phyloP scores from a whole-genome alignment of 495 filamentous ascomycete genomes.

The Neurospora sp. region DNA sequence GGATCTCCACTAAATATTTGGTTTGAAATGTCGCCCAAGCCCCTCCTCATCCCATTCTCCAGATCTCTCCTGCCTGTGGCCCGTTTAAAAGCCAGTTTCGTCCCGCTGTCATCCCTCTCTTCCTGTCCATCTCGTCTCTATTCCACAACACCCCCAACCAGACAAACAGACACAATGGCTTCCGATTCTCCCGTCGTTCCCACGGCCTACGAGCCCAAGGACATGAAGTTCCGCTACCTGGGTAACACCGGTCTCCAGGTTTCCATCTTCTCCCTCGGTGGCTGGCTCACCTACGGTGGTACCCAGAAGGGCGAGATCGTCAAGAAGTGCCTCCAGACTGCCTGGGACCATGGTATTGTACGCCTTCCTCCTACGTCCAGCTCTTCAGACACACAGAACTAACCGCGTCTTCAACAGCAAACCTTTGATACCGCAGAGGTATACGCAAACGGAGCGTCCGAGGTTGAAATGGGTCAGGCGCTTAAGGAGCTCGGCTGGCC shows the following conservation, averaged over 20 bases:
- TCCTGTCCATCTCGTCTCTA: neutral
- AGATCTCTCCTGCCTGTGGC: neutral
- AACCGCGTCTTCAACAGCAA: constrained; percentile 14
- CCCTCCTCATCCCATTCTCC: neutral
- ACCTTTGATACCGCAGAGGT: constrained; percentile 55
- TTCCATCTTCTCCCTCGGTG: constrained; percentile 56
- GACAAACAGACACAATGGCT: constrained; percentile 13
- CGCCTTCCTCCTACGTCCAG: neutral
- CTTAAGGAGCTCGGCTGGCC: constrained; percentile 63
- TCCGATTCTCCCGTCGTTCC: constrained; percentile 18
- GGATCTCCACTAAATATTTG: neutral
- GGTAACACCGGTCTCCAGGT: constrained; percentile 61
- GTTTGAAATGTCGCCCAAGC: neutral
- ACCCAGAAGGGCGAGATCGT: constrained; percentile 35
- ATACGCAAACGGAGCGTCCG: constrained; percentile 59
- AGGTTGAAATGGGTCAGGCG: constrained; percentile 64
- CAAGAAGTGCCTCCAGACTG: constrained; percentile 34
- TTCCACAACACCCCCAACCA: constrained; percentile 7
- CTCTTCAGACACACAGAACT: neutral
- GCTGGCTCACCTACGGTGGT: constrained; percentile 42
- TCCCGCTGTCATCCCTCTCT: neutral
- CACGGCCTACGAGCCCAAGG: constrained; percentile 39
- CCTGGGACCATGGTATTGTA: constrained; percentile 45
- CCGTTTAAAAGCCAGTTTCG: neutral
- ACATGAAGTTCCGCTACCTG: constrained; percentile 60